Base-by-base conservation (phyloP, 2,329 filamentous ascomycete genomes). In the Colletotrichum endophyticum region DNA sequence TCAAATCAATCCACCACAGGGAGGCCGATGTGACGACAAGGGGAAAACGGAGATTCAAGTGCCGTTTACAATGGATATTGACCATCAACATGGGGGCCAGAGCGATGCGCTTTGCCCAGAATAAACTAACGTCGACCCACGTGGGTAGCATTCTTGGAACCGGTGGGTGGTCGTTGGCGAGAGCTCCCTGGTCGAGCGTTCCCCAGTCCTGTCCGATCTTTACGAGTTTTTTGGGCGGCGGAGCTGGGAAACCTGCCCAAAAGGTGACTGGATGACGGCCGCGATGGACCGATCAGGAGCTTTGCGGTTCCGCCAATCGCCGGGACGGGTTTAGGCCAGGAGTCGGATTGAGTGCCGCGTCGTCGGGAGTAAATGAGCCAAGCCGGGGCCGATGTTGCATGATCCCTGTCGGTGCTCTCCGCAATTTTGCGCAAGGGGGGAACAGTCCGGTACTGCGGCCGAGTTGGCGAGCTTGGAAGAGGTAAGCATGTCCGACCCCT, bases 331-430 rank as follows among this genome's bases (percentile, higher is more conserved):
- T 61, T 62, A 74, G 67, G 59, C 32, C 72, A 66, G 32, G 66
- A 74, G 63, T 66, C 44, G 64, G 49, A 66, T 73, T 70, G 64
- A 73, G 59, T 74, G 70, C 74, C 70, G 64, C 59, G 49, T 59
- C 22, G 74, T 73, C 71, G 74, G 70, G 64, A 30, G 70, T 73
- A 70, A 73, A 70, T 76, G 57, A 70, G 22, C 27, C 64, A 69
- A 36, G 74, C 70, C 30, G 74, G 74, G 27, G 59, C 34, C 64
- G 57, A 57, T 56, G 74, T 74, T 73, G 70, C 74, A 74, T 36
- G 36, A 76, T 76, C 74, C 74, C 30, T 76, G 74, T 53, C 34
- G 8, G 19, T 56, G 19, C 59, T 64, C 73, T 70, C 74, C 59
- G 70, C 64, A 76, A 73, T 76, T 36, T 44, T 53, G 44, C n/a